A percentile compares a stretch with the other conserved stretches of the same genome.
Conservation (phyloP, 805 yeast species). For the Osmozyma mogii region DNA sequence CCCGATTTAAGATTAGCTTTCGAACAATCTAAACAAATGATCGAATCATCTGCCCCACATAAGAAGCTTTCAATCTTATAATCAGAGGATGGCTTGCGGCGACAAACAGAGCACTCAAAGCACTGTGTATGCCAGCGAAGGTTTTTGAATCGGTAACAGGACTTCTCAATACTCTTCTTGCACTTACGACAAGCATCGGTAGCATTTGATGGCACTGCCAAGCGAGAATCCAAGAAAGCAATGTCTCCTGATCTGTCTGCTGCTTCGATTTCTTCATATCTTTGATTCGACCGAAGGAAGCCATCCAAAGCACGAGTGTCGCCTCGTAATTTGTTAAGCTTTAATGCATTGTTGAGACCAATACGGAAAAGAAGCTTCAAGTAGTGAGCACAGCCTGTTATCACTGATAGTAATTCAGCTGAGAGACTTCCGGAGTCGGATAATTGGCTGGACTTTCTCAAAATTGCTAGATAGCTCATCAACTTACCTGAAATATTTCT, state of each 20-base stretch:
- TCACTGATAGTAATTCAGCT: conserved; percentile 66
- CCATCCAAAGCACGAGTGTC: conserved; percentile 55
- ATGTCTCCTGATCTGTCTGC: conserved; percentile 7
- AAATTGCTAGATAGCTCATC: conserved; percentile 78
- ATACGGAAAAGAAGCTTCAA: conserved; percentile 75
- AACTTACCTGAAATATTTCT: conserved; percentile 82
- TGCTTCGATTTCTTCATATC: conserved; percentile 15
- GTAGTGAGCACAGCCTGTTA: conserved; percentile 89
- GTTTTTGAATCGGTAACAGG: conserved; percentile 56
- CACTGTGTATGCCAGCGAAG: conserved; percentile 81
- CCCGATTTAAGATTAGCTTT: conserved; percentile 34
- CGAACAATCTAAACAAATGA: conserved; percentile 61
- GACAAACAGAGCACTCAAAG: conserved; percentile 58
- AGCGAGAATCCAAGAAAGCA: conserved; percentile 9
- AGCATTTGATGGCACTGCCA: conserved; percentile 48
- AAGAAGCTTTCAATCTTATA: conserved; percentile 9
- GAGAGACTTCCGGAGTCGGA: conserved; percentile 40
- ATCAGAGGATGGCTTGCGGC: conserved; percentile 16
- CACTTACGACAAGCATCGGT: conserved; percentile 75
- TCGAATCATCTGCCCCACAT: conserved; percentile 13
- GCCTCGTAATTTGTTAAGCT: conserved; percentile 48
- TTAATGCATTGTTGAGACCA: conserved; percentile 73
- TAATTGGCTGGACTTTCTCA: conserved; percentile 50
- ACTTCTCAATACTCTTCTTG: conserved; percentile 70
- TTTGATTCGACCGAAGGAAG: conserved; percentile 48